phyloP scores from a whole-genome alignment of 2,329 filamentous ascomycete genomes.

The Fusarium mundagurra region DNA sequence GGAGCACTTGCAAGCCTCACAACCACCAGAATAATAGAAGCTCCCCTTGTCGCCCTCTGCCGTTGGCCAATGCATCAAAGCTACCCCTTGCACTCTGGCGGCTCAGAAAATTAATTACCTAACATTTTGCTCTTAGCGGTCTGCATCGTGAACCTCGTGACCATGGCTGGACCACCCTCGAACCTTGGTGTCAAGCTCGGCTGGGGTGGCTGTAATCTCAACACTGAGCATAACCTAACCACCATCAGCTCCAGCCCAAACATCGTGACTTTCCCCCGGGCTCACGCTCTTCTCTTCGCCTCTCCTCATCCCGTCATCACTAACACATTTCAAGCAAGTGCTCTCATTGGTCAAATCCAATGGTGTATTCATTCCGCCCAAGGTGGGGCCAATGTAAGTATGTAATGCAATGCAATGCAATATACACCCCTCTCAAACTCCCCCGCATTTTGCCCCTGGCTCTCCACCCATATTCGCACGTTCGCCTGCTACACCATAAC shows the following conservation, averaged over 20 bases:
- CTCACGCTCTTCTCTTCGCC: slow-evolving; percentile 11
- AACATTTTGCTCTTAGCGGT: slow-evolving; percentile 41
- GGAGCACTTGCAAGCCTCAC: slow-evolving; percentile 30
- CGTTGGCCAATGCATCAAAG: slow-evolving; percentile 31
- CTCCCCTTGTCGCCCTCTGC: slow-evolving; percentile 1
- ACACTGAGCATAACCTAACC: slow-evolving; percentile 1
- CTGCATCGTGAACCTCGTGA: slow-evolving; percentile 28
- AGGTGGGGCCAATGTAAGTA: neutral
- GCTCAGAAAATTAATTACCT: slow-evolving; percentile 35
- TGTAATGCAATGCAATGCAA: neutral
- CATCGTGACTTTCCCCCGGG: slow-evolving; percentile 38
- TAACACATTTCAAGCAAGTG: slow-evolving; percentile 17
- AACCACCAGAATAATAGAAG: slow-evolving; percentile 8
- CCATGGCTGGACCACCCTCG: slow-evolving; percentile 20
- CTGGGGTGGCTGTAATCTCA: slow-evolving; percentile 25
- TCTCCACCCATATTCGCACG: slow-evolving; percentile 2
- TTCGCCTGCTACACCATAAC: slow-evolving; percentile 9
- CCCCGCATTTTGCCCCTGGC: slow-evolving; percentile 32
- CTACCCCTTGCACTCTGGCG: slow-evolving; percentile 27
- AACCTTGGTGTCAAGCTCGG: slow-evolving; percentile 22
- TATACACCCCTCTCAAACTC: slow-evolving; percentile 16
- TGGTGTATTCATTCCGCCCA: slow-evolving; percentile 12
- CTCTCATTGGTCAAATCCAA: slow-evolving; percentile 33
- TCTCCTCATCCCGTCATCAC: slow-evolving; percentile 18
- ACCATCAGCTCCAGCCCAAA: slow-evolving; percentile 22